phyloP scores from a whole-genome alignment of 1,139 yeast species.

The Meyerozyma elateridarum region DNA sequence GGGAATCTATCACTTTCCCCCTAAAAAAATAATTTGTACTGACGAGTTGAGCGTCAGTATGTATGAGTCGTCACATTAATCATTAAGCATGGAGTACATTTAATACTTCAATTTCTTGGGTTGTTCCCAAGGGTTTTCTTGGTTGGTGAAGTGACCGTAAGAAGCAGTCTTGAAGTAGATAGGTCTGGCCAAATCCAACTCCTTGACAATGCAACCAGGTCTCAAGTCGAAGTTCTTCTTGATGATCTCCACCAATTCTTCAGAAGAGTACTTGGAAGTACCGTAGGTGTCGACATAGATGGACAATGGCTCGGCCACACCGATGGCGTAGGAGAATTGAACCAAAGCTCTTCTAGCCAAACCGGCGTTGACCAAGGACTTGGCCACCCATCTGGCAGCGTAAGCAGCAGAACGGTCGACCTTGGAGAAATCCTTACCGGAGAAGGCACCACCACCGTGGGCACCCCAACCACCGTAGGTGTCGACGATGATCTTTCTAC shows the following conservation, averaged over 20 bases:
- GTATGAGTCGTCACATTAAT: slow-evolving; percentile 45
- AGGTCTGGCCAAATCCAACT: slow-evolving; percentile 96
- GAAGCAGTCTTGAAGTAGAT: slow-evolving; percentile 98
- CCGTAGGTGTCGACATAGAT: slow-evolving; percentile 97
- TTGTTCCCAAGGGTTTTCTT: slow-evolving; percentile 97
- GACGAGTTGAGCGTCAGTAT: slow-evolving; percentile 54
- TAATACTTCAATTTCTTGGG: slow-evolving; percentile 85
- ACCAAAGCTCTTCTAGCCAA: slow-evolving; percentile 96
- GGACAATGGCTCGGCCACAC: slow-evolving; percentile 99
- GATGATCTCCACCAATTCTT: slow-evolving; percentile 85
- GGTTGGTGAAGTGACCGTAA: slow-evolving; percentile 99
- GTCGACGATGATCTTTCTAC: slow-evolving; percentile 98
- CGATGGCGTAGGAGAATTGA: slow-evolving; percentile 98
- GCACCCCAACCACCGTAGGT: slow-evolving; percentile 99
- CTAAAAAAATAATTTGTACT: slow-evolving; percentile 17
- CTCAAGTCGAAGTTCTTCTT: slow-evolving; percentile 95
- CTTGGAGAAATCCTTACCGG: slow-evolving; percentile 99
- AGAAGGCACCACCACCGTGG: slow-evolving; percentile 99
- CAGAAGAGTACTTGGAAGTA: slow-evolving; percentile 84
- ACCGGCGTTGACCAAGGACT: slow-evolving; percentile 91
- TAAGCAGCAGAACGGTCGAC: slow-evolving; percentile 99
- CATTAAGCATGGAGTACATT: slow-evolving; percentile 27
- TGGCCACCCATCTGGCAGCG: slow-evolving; percentile 99
- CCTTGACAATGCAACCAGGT: slow-evolving; percentile 98
- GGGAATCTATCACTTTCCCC: too few species aligned